These are phyloP conservation scores for Nakazawaea ambrosiae DNA, from an alignment of 805 yeast genomes.

Conservation along the genomic window DNA sequence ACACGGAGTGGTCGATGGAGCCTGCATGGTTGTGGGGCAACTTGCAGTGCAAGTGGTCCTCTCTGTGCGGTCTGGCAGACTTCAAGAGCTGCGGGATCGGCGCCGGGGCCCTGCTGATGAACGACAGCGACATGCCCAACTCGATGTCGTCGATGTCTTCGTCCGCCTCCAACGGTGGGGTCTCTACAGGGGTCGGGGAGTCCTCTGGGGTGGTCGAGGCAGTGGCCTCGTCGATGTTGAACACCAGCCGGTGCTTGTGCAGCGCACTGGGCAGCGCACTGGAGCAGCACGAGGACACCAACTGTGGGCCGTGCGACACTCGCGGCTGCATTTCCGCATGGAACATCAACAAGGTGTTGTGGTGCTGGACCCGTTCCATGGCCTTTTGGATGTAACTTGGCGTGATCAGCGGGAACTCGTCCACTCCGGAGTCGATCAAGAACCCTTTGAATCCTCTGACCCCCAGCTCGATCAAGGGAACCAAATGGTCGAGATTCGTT, in stretches of 20 bases:
- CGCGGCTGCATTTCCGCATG: slow-evolving; percentile 84
- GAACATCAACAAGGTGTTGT: slow-evolving; percentile 74
- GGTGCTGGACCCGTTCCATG: slow-evolving; percentile 52
- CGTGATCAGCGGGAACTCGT: slow-evolving; percentile 82
- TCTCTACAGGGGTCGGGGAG: not conserved
- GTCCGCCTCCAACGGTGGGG: slow-evolving; percentile 5
- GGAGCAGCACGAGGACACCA: too few relatives aligned
- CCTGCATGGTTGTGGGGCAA: slow-evolving; percentile 26
- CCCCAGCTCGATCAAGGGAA: slow-evolving; percentile 76
- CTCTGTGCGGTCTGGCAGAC: slow-evolving; percentile 11
- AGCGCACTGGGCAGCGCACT: not conserved
- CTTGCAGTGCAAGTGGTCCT: slow-evolving; percentile 26
- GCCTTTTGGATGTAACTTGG: slow-evolving; percentile 61
- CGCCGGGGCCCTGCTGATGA: slow-evolving; percentile 30
- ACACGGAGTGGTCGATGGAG: slow-evolving; percentile 20
- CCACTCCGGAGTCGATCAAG: slow-evolving; percentile 91
- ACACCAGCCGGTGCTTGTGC: not conserved
- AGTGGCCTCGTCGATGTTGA: not conserved
- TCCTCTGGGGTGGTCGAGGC: not conserved
- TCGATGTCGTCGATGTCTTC: slow-evolving; percentile 5
- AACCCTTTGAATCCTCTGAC: slow-evolving; percentile 94
- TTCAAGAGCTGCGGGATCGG: slow-evolving; percentile 28
- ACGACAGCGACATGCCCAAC: slow-evolving; percentile 32
- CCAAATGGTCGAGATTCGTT: slow-evolving; percentile 57
- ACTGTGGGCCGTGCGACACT: slow-evolving; percentile 12